Evolutionary conservation across 495 filamentous ascomycete species (phyloP), one percentile per base, ranked within the genome.

Genomic region (Penicillium pancosmium): DNA sequence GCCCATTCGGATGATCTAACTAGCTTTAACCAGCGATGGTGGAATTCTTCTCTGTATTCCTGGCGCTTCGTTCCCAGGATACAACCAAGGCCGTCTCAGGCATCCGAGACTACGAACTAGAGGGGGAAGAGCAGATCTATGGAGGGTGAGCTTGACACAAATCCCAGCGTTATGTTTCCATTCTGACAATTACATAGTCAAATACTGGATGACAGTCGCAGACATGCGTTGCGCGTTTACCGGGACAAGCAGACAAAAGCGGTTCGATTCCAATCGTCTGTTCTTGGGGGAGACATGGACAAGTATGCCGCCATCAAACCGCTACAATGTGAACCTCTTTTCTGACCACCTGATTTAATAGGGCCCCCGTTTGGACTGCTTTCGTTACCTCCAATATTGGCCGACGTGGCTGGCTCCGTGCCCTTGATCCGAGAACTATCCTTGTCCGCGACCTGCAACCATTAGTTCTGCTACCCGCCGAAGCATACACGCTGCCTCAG

Each of bases 11-110:
- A 6, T 31, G 27, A 31, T 9, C 21, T 40, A n/a, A 33, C 36
- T 13, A 34, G 8, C 9, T 12, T 43, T 47, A 4, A 35, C 25
- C 23, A 86, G 85, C 75, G 57, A 85, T 96, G 85, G 89, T 92
- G 12, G 74, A 91, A 1, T 94, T 96, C 69, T 90, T 88, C 69
- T 88, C 84, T 71, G 84, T 87, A 0, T 90, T 93, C 63, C 72
- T 90, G 25, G 86, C 88, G 0, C 80, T 96, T 56, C 91, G 91
- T 66, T 80, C 84, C 13, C 84, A 90, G 50, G 90, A 91, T 62
- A 68, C 67, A 23, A 73, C 78, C 54, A 83, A 77, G 2, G 75
- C 80, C 1, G 78, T 81, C 21, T 60, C 79, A 23, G 69, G 74
- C 23, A 79, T 85, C 4, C 72, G 76, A 19, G 88, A 93, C 64